Percentiles rank a stretch among this genome's conserved stretches.
These are phyloP conservation scores for Brassica balearica DNA, from an alignment of 441 rosid species.

Conservation along the genomic window DNA sequence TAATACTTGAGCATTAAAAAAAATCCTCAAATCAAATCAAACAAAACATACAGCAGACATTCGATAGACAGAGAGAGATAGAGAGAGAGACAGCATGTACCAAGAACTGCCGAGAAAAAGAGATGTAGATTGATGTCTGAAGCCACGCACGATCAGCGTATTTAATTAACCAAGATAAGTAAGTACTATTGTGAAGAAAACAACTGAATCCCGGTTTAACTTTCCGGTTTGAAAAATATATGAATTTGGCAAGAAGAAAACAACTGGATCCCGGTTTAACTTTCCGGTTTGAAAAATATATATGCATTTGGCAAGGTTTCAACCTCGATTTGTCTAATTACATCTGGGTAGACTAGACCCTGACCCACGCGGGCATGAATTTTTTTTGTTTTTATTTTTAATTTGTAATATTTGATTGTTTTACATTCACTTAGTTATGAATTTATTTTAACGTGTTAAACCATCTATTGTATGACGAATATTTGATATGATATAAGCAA, in stretches of 20 bases:
- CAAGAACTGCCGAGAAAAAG: slow-evolving; percentile 23
- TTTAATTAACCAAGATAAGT: not conserved
- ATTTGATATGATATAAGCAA: too few species aligned
- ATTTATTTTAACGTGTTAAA: too few species aligned
- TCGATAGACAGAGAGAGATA: slow-evolving; percentile 16
- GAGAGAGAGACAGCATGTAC: slow-evolving; percentile 14
- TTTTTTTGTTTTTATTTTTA: too few species aligned
- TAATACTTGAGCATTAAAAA: not conserved
- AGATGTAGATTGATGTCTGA: slow-evolving; percentile 19
- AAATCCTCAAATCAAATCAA: not conserved
- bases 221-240: slow-evolving; percentile 21
- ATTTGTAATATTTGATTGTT: too few species aligned
- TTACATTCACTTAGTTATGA: too few species aligned
- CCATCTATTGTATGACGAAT: too few species aligned
- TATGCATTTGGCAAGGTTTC: not conserved
- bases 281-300: too few species aligned
- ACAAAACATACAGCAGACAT: not conserved
- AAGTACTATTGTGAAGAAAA: not conserved
- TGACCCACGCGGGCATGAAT: too few species aligned
- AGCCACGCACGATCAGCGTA: not conserved
- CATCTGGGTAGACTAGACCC: not conserved
- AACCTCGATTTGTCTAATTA: not conserved
- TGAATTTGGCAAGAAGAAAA: not conserved
- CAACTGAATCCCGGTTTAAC: slow-evolving; percentile 20
- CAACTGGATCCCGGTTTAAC: too few species aligned